A percentile compares a stretch with the other conserved stretches of the same genome.
Conservation (phyloP, 495 filamentous ascomycete genomes). For the Daldinia childiae region DNA sequence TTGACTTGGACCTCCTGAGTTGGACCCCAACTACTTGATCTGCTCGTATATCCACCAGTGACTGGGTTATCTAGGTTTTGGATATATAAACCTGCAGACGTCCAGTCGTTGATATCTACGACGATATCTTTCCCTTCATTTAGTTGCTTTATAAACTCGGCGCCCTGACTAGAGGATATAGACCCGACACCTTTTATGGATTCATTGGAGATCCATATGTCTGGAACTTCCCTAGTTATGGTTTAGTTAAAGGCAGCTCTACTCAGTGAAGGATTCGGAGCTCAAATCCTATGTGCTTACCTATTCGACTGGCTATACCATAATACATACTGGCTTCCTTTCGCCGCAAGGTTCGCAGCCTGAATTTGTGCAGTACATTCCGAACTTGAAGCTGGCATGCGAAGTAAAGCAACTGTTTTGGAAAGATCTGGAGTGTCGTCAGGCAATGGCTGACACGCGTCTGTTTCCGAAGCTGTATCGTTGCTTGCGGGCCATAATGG, state of each 20-base stretch:
- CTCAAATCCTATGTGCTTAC: background rate
- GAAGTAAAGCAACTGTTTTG: background rate
- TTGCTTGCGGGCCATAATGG: background rate
- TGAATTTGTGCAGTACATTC: background rate
- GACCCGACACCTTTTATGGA: background rate
- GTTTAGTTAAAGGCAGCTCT: no score
- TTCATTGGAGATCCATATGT: background rate
- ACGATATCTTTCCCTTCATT: background rate
- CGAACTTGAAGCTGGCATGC: background rate
- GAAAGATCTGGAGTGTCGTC: background rate
- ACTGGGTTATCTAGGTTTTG: conserved; percentile 16
- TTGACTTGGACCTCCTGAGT: conserved; percentile 61
- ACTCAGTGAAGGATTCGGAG: no score
- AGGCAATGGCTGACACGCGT: background rate
- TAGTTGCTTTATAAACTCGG: background rate
- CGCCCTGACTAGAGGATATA: background rate
- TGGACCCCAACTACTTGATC: conserved; percentile 63
- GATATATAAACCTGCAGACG: background rate
- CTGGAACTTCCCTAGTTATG: background rate
- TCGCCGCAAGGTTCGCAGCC: background rate
- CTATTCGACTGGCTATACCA: background rate
- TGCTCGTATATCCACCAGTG: conserved; percentile 51
- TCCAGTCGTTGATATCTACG: background rate
- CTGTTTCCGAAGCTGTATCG: background rate
- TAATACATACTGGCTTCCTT: background rate